These are phyloP conservation scores for Oryza glaberrima DNA, from an alignment of 176 grass and related monocot genomes.

Conservation along the genomic window DNA sequence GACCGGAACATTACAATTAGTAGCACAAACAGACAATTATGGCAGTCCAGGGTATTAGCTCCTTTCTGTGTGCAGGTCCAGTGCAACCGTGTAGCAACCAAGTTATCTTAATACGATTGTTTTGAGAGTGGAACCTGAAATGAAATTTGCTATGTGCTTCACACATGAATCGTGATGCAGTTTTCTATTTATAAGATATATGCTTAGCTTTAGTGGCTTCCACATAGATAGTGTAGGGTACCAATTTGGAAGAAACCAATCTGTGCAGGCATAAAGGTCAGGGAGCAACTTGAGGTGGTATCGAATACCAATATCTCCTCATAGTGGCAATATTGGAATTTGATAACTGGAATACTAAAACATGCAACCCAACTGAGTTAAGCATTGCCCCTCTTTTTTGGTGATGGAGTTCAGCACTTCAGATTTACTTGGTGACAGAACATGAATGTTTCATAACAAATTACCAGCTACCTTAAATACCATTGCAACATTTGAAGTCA, in stretches of 20 bases:
- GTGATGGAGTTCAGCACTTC: background rate
- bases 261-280: background rate
- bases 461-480: background rate
- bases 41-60: background rate
- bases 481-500: background rate
- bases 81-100: background rate
- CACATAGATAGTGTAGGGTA: background rate
- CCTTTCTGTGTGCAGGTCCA: background rate
- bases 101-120: background rate
- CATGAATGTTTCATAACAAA: background rate
- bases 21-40: background rate
- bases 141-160: too few relatives aligned
- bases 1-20: slow-evolving; percentile 8
- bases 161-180: too few relatives aligned
- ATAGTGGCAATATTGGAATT: background rate
- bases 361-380: background rate
- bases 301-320: background rate
- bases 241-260: background rate
- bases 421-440: slow-evolving; percentile 2
- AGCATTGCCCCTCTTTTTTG: background rate
- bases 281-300: background rate
- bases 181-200: background rate
- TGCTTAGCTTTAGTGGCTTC: background rate
- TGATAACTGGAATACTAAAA: background rate
- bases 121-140: background rate